Evolutionary conservation across 2,329 filamentous ascomycete species (phyloP), one percentile per base, ranked within the genome.

Genomic region (Ceratocystis variospora): DNA sequence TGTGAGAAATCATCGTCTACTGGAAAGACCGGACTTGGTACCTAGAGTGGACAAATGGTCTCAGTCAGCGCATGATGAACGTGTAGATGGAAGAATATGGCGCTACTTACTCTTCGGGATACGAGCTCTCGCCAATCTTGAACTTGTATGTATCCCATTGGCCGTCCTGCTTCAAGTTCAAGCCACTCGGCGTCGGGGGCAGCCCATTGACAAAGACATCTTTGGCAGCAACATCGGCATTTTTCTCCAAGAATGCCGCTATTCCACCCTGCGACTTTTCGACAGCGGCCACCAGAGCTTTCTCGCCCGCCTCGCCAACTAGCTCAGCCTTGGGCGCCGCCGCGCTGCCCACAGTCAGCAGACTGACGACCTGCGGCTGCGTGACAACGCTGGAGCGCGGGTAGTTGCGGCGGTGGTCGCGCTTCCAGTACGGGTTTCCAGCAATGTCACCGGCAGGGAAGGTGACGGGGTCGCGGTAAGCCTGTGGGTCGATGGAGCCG

Each of bases 261-360:
- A 97, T 77, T 0, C 89, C 87, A 12, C 62, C 68, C 71, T 84
- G 84, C 87, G 80, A 41, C 88, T 90, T 73, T 90, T 92, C 80
- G 78, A 87, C 85, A 33, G 88, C 87, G 33, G 84, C 84, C 48
- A 94, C 87, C 70, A 99, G 79, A 68, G 79, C 80, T 89, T 83
- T 78, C 73, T 75, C 75, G 72, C 83, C 78, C 6, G 75, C 77
- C 79, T 73, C 91, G 70, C 80, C 80, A 68, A 96, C 82, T 73
- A 93, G 83, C 72, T 96, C 90, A 69, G 90, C 86, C 79, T 90
- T 93, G 44, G 94, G 93, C 62, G 79, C 80, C 10, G 84, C 87
- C 66, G 87, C 87, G 77, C 87, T 96, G 70, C 94, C 94, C 57
- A 97, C 85, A 33, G 82, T 86, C 74, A 99, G 80, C 71, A 99